Base-by-base conservation (phyloP, 2,329 filamentous ascomycete species). In the Rosellinia necatrix region DNA sequence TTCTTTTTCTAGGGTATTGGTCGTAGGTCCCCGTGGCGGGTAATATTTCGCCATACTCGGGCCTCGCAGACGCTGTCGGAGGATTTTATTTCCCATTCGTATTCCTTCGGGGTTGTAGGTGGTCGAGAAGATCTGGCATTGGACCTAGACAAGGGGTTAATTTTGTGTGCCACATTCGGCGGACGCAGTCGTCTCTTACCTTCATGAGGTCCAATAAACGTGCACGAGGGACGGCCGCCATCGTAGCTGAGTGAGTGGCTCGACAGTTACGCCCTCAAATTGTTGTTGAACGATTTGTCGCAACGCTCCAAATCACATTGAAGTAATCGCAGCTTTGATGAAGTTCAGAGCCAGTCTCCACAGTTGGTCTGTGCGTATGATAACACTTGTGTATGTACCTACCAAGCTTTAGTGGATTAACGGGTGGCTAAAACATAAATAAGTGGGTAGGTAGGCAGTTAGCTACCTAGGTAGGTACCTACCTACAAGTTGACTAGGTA, bases 91-190 rank as follows among this genome's bases (percentile, higher is more conserved):
- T 69, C 94, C 94, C 65, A 91, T 85, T 60, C 94, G 90, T 59
- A 89, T 74, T 65, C 86, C 80, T 52, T 91, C 82, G 22, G 94
- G 94, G 76, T 99, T 99, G 80, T 87, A 97, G 49, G 88, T 92
- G 47, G 89, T 90, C 69, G 87, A 88, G 80, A 97, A 99, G 77
- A 97, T 85, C 72, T 87, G 85, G 81, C 91, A 96, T 88, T 92
- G 92, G 70, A 84, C 83, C 92, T 97, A 67, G 7, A 15, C 21
- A 13, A 6, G 4, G 42, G 19, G 37, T 65, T 17, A 63, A 60
- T 49, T 12, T 32, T 59, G 35, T 61, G 57, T 8, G 32, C 24
- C 22, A 21, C 10, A 15, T 29, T 32, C 13, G 4, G 38, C 3
- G 22, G 24, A 19, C 12, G 29, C 5, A 17, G 10, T 12, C 1